Conservation (phyloP, 495 filamentous ascomycete genomes). For the Lophiotrema nucula region DNA sequence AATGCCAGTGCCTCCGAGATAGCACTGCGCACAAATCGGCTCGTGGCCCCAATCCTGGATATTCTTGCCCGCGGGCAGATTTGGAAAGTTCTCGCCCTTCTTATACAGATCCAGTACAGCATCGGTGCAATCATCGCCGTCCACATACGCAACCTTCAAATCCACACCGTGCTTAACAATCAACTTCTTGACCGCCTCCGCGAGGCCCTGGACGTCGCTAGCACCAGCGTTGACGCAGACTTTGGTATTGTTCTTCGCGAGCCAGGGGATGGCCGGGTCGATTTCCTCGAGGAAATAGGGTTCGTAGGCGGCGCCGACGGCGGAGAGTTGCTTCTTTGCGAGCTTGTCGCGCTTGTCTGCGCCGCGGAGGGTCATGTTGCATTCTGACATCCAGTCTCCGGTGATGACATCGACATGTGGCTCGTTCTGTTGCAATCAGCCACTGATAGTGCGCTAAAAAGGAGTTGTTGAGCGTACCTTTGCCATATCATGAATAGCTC, state of each 20-base stretch:
- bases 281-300: slow-evolving; percentile 27
- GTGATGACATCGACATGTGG: slow-evolving; percentile 26
- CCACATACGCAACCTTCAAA: slow-evolving; percentile 28
- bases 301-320: slow-evolving; percentile 25
- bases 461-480: background rate
- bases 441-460: background rate
- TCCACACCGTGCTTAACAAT: slow-evolving; percentile 24
- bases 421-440: slow-evolving; percentile 10
- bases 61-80: slow-evolving; percentile 13
- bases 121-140: slow-evolving; percentile 25
- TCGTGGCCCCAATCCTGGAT: slow-evolving; percentile 24
- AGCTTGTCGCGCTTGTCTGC: slow-evolving; percentile 22
- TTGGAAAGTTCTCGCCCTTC: slow-evolving; percentile 21
- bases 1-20: slow-evolving; percentile 27
- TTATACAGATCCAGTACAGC: slow-evolving; percentile 10
- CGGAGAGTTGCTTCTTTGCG: slow-evolving; percentile 1
- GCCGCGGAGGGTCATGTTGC: slow-evolving; percentile 27
- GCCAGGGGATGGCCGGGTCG: slow-evolving; percentile 23
- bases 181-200: slow-evolving; percentile 15
- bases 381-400: slow-evolving; percentile 30
- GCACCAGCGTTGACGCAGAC: slow-evolving; percentile 28
- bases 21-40: slow-evolving; percentile 22
- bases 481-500: slow-evolving; percentile 26
- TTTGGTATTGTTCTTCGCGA: slow-evolving; percentile 27
- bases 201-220: slow-evolving; percentile 19